Conservation (phyloP, 805 yeast species). For the Myxozyma vanderwaltii region DNA sequence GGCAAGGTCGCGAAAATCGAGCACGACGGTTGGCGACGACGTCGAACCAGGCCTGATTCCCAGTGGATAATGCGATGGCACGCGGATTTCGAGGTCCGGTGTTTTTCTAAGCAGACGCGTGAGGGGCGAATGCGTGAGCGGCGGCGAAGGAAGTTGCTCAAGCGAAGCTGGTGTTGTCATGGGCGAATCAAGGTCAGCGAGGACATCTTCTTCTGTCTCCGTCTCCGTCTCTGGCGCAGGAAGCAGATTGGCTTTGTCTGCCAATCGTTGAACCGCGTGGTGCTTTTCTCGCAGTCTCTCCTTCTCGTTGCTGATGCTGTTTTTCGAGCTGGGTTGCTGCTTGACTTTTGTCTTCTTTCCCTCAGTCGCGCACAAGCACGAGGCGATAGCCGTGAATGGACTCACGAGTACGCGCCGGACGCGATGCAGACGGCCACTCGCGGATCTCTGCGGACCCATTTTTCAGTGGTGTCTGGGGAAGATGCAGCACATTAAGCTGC, state of each 20-base stretch:
- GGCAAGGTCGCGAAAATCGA: conserved; percentile 13
- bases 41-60: conserved; percentile 1
- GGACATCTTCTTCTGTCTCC: not conserved
- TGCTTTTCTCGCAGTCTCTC: not conserved
- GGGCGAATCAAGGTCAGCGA: not conserved
- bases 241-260: not conserved
- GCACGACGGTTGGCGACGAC: conserved; percentile 17
- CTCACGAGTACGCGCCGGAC: too few relatives aligned
- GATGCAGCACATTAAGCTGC: not conserved
- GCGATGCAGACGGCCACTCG: too few relatives aligned
- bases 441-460: too few relatives aligned
- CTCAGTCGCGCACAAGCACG: too few relatives aligned
- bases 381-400: too few relatives aligned
- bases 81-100: not conserved
- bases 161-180: conserved; percentile 4
- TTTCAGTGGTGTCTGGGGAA: not conserved
- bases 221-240: too few relatives aligned
- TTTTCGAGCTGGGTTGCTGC: not conserved
- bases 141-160: conserved; percentile 3
- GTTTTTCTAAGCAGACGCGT: not conserved
- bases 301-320: not conserved
- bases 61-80: not conserved
- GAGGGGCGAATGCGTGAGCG: not conserved
- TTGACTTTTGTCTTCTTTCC: not conserved
- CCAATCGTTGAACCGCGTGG: not conserved